Evolutionary conservation across 257 asterid species (phyloP), one percentile per base, ranked within the genome.

Genomic region (Ligustrum vulgare): DNA sequence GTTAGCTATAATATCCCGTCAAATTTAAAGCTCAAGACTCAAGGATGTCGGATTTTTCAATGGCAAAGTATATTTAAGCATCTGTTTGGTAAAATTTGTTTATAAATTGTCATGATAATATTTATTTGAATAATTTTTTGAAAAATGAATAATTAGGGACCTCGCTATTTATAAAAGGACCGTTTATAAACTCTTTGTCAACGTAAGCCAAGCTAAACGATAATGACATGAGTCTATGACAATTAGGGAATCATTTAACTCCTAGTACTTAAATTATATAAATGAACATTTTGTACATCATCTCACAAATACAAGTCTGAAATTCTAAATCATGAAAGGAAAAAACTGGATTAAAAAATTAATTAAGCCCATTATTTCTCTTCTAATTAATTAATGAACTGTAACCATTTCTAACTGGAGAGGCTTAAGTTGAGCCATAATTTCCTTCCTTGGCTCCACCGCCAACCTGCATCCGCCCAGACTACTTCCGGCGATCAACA

Each of bases 371-470:
- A n/a, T 54, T n/a, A 43, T 43, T 8, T 20, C 8, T 47, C n/a
- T 71, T 31, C 31, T 25, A 18, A 2, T 72, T 28, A 28, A 28
- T 28, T 31, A 23, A 23, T n/a, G 2, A 31, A 34, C 43, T 72
- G 35, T 73, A 35, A 33, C 10, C 37, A 73, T 62, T 35, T 32
- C 15, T 22, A 73, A 9, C 72, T 83, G 84, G 36, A 85, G 88
- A 60, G 86, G 86, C 78, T 66, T 81, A 25, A 89, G 91, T 72
- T 76, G 82, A 7, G 82, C 81, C 89, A 83, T 78, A 45, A 87
- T 83, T 76, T 87, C 89, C 72, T 78, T 87, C 72, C 79, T 87
- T 25, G 85, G 84, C 80, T 81, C 84, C 84, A 85, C 71, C 11
- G 36, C 66, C 12, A 60, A 45, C 6, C 16, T 9, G 13, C 15